These are phyloP conservation scores for cucumber (Cucumis sativus) DNA, from an alignment of 306 rosid genomes.

Conservation along the genomic window DNA sequence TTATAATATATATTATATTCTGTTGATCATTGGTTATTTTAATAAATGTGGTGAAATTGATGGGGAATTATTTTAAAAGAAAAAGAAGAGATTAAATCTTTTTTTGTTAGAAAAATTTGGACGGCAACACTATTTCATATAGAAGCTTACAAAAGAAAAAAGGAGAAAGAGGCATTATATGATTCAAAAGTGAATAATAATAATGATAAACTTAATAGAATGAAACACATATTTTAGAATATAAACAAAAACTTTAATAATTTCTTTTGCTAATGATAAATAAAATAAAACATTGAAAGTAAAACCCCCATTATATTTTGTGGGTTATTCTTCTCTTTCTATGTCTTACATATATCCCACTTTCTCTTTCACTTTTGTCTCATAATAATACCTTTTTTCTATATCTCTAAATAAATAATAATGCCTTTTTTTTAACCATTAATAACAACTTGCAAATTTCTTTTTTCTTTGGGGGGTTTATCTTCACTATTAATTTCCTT, in stretches of 20 bases:
- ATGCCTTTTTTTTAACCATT: neutral
- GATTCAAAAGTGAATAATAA: neutral
- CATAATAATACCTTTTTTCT: too few relatives aligned
- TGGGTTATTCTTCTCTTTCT: neutral
- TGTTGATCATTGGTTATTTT: too few relatives aligned
- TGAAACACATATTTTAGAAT: neutral
- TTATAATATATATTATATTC: too few relatives aligned
- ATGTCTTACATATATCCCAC: neutral
- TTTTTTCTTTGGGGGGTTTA: too few relatives aligned
- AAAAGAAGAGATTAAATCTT: neutral
- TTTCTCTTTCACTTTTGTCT: neutral
- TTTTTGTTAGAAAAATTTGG: neutral
- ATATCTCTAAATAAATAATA: too few relatives aligned
- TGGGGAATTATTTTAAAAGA: too few relatives aligned
- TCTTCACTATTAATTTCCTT: neutral
- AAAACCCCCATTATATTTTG: neutral
- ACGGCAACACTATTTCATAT: neutral
- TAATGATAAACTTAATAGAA: neutral
- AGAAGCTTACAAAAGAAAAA: neutral
- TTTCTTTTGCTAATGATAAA: too few relatives aligned
- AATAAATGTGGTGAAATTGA: too few relatives aligned
- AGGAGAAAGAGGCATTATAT: neutral
- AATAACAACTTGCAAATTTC: neutral
- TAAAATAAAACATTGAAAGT: too few relatives aligned
- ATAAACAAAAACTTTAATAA: too few relatives aligned